phyloP scores from a whole-genome alignment of 2,329 filamentous ascomycete species.

The Endocalyx cinctus region DNA sequence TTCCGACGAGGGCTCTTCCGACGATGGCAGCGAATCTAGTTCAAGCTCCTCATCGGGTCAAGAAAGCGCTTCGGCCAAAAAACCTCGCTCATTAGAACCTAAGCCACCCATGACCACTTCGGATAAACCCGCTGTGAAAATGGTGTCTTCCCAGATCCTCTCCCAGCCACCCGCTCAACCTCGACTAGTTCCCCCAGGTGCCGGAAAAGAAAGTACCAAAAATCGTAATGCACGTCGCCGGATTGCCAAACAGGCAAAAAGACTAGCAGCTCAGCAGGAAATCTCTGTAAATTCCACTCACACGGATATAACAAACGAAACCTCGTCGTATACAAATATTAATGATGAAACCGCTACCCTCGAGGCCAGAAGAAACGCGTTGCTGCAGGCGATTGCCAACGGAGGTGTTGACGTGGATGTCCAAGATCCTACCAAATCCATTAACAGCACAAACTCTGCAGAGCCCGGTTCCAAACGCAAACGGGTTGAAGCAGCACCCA shows the following conservation, averaged over 20 bases:
- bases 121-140: too few relatives aligned
- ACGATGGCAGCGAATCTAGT: constrained; percentile 10
- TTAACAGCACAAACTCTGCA: background rate
- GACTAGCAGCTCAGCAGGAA: constrained; percentile 9
- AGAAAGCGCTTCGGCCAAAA: too few relatives aligned
- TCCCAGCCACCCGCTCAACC: too few relatives aligned
- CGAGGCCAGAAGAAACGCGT: constrained; percentile 43
- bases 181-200: constrained; percentile 24
- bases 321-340: constrained; percentile 4
- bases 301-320: too few relatives aligned
- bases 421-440: too few relatives aligned
- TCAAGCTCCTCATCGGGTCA: constrained; percentile 9
- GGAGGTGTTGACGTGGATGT: constrained; percentile 46
- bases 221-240: constrained; percentile 49
- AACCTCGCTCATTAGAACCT: too few relatives aligned
- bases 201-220: constrained; percentile 40
- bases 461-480: background rate
- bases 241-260: constrained; percentile 29
- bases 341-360: constrained; percentile 37
- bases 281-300: too few relatives aligned
- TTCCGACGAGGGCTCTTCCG: constrained; percentile 13
- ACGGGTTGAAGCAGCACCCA: background rate
- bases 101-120: too few relatives aligned
- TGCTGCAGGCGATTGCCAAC: constrained; percentile 45
- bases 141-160: too few relatives aligned